Conservation (phyloP, 1,284 basidiomycete species). For the Grifola frondosa region DNA sequence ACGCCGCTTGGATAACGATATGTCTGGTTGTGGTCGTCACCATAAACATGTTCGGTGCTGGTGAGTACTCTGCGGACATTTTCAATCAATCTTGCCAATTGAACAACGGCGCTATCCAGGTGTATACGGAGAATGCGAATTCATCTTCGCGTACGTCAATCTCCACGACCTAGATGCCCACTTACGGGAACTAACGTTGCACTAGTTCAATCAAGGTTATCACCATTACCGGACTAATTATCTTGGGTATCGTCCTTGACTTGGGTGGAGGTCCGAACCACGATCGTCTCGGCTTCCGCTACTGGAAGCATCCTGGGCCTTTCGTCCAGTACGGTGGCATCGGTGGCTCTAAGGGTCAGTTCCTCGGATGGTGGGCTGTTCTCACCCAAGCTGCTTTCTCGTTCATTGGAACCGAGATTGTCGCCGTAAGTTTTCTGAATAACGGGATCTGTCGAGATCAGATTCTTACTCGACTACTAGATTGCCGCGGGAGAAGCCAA, state of each 20-base stretch:
- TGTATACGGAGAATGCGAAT: constrained; percentile 57
- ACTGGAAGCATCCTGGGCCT: constrained; percentile 56
- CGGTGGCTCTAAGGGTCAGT: constrained; percentile 46
- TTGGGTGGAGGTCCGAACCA: constrained; percentile 58
- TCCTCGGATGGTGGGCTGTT: constrained; percentile 56
- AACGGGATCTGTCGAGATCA: neutral
- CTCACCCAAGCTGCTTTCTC: constrained; percentile 68
- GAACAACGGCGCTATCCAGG: constrained; percentile 21
- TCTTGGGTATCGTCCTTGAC: constrained; percentile 59
- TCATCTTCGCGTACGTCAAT: constrained; percentile 45
- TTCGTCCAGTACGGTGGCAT: constrained; percentile 47
- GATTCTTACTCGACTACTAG: constrained; percentile 7
- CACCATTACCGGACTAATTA: constrained; percentile 49
- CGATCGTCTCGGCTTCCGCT: constrained; percentile 50
- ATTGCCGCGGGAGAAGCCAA: constrained; percentile 82
- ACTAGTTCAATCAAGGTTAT: constrained; percentile 58
- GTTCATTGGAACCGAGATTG: constrained; percentile 76
- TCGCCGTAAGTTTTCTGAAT: constrained; percentile 55
- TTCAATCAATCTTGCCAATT: neutral
- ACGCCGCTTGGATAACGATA: constrained; percentile 64
- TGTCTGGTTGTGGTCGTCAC: constrained; percentile 60
- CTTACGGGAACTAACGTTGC: neutral
- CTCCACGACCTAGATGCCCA: neutral
- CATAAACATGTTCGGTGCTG: constrained; percentile 67
- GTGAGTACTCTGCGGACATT: constrained; percentile 19